Conservation (phyloP, 371 early-diverging fungal species). For the Mycotypha africana region DNA sequence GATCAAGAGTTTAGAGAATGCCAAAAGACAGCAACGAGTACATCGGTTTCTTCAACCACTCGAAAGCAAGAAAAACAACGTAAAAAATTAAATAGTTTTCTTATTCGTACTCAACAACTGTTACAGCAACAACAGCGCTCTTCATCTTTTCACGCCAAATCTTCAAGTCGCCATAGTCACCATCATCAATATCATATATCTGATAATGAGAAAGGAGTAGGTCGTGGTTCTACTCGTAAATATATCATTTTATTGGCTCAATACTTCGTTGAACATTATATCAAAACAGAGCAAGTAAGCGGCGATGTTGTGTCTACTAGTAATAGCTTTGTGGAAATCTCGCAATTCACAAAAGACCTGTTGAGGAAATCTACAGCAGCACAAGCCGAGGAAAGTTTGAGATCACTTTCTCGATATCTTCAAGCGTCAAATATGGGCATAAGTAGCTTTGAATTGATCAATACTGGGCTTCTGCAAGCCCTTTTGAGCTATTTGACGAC, state of each 20-base stretch:
- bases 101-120: conserved; percentile 24
- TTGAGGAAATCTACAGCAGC: too few species aligned
- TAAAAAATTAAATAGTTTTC: conserved; percentile 25
- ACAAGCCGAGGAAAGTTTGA: too few species aligned
- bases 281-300: background rate
- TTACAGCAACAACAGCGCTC: conserved; percentile 6
- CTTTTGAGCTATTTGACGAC: conserved; percentile 47
- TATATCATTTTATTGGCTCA: conserved; percentile 32
- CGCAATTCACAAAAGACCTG: conserved; percentile 15
- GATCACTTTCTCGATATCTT: conserved; percentile 21
- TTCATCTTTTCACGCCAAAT: too few species aligned
- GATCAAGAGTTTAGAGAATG: too few species aligned
- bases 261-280: conserved; percentile 17
- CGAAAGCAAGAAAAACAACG: too few species aligned
- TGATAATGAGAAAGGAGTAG: conserved; percentile 30
- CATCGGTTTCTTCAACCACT: background rate
- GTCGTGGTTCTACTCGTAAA: conserved; percentile 30
- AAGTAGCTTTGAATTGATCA: conserved; percentile 79
- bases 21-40: background rate
- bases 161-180: background rate
- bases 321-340: conserved; percentile 23
- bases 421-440: conserved; percentile 44
- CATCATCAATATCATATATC: background rate
- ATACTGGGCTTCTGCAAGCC: conserved; percentile 67
- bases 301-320: background rate